Evolutionary conservation across 2,329 filamentous ascomycete species (phyloP), one percentile per base, ranked within the genome.

Genomic region (Alternaria sp.): DNA sequence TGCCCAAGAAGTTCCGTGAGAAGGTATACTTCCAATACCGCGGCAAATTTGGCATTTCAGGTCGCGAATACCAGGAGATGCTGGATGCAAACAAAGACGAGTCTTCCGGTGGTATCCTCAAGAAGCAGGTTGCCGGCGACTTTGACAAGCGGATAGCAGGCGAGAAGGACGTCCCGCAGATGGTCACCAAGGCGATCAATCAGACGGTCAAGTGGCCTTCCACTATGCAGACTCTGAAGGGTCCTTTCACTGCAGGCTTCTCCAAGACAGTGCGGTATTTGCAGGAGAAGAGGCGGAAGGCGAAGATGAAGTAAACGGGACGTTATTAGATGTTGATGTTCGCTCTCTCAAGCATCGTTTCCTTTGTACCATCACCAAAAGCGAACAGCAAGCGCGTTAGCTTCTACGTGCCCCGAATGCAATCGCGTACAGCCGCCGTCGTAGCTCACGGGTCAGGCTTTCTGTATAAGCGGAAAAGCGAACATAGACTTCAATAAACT

Each of bases 21-120:
- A 94, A 93, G 62, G 84, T 99, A 0, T 99, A 99, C 82, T 97
- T 97, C 80, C 90, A 94, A 73, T 99, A 97, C 79, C 94, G 97
- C 79, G 90, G 91, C 77, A 95, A 97, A 74, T 96, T 94, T 74
- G 87, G 88, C 59, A 96, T 99, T 46, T 93, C 95, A 0, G 89
- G 89, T 15, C 86, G 88, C 5, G 93, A 97, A 59, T 99, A 97
- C 79, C 85, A 92, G 73, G 86, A 88, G 73, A 94, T 98, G 89
- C 90, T 97, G 80, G 87, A 92, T 62, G 87, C 89, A n/a, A 88
- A 86, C 45, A 87, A 86, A 59, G 91, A 96, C 59, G 90, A 92
- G 73, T 86, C 89, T 46, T 83, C 83, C 1, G 84, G 85, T 17
- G 85, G 74, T 4, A 72, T 89, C 13, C 89, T 96, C 74, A 89